phyloP scores from a whole-genome alignment of 2,329 filamentous ascomycete species.

The Akanthomyces muscarius region DNA sequence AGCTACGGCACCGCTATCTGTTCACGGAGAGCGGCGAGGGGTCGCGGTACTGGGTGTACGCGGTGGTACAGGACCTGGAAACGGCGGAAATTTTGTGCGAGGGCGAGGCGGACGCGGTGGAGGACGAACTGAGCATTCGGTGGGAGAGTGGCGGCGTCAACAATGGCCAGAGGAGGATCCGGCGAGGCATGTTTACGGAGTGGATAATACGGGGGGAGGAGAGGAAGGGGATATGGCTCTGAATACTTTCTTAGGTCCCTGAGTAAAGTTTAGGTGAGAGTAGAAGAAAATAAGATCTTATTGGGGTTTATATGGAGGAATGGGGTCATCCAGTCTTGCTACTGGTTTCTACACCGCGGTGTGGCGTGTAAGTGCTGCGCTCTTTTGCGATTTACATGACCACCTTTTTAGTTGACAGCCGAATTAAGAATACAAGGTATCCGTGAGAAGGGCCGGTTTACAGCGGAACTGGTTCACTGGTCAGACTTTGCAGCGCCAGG shows the following conservation, averaged over 20 bases:
- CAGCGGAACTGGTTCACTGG: too few relatives aligned
- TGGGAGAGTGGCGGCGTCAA: neutral
- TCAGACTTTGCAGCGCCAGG: too few relatives aligned
- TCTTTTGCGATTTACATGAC: too few relatives aligned
- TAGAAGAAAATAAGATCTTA: neutral
- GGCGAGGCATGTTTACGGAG: slow-evolving; percentile 9
- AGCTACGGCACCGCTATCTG: slow-evolving; percentile 10
- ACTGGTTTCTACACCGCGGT: too few relatives aligned
- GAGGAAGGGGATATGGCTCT: neutral
- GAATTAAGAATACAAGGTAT: too few relatives aligned
- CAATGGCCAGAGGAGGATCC: neutral
- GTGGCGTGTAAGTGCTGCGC: too few relatives aligned
- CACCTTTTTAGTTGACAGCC: too few relatives aligned
- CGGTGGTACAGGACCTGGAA: slow-evolving; percentile 2
- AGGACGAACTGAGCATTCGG: neutral
- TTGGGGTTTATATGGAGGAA: too few relatives aligned
- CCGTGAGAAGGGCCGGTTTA: too few relatives aligned
- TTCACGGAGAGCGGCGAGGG: slow-evolving; percentile 9
- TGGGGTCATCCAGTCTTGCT: too few relatives aligned
- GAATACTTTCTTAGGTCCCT: neutral
- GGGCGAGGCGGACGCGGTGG: neutral
- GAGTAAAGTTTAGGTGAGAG: too few relatives aligned
- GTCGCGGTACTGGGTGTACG: slow-evolving; percentile 9
- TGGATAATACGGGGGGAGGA: slow-evolving; percentile 1
- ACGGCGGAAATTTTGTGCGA: neutral